Percentiles rank a stretch among this genome's conserved stretches.
phyloP scores from a whole-genome alignment of 352 stramenopile genomes.

The Globisporangium rhizosaccharum region DNA sequence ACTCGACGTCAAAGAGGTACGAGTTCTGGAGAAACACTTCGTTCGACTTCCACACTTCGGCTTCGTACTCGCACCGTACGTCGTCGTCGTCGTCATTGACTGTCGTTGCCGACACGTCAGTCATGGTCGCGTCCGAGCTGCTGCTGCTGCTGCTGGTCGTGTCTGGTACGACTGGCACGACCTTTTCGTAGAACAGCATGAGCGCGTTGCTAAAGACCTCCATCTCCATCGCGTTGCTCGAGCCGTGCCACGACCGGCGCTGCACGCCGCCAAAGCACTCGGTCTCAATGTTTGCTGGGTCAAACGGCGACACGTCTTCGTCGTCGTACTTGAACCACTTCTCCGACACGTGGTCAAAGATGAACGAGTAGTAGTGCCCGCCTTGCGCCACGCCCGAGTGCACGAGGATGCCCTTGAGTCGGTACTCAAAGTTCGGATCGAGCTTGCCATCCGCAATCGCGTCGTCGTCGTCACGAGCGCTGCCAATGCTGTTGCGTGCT shows the following conservation, averaged over 20 bases:
- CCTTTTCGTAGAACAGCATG: slow-evolving; percentile 99
- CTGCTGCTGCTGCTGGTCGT: slow-evolving; percentile 1
- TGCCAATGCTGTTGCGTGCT: slow-evolving; percentile 5
- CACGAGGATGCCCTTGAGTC: slow-evolving; percentile 96
- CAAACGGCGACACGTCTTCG: slow-evolving; percentile 97
- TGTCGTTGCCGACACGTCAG: slow-evolving; percentile 3
- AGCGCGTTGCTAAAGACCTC: slow-evolving; percentile 98
- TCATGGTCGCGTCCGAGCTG: slow-evolving; percentile 19
- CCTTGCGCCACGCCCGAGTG: slow-evolving; percentile 98
- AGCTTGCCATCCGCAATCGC: slow-evolving; percentile 21
- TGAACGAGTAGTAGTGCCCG: slow-evolving; percentile 98
- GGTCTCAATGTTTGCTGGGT: slow-evolving; percentile 93
- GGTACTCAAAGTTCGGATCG: slow-evolving; percentile 95
- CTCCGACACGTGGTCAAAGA: slow-evolving; percentile 83
- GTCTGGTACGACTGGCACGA: slow-evolving; percentile 45
- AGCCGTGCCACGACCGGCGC: slow-evolving; percentile 90
- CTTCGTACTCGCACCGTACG: slow-evolving; percentile 75
- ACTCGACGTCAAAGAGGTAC: slow-evolving; percentile 95
- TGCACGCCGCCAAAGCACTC: slow-evolving; percentile 98
- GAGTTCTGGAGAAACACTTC: slow-evolving; percentile 92
- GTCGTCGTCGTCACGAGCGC: slow-evolving; percentile 5
- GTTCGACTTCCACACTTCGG: slow-evolving; percentile 93
- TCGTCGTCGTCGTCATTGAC: slow-evolving; percentile 14
- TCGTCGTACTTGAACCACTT: slow-evolving; percentile 99
- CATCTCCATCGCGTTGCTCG: slow-evolving; percentile 95